phyloP scores from a whole-genome alignment of 208 protist species.

The Angomonas deanei region DNA sequence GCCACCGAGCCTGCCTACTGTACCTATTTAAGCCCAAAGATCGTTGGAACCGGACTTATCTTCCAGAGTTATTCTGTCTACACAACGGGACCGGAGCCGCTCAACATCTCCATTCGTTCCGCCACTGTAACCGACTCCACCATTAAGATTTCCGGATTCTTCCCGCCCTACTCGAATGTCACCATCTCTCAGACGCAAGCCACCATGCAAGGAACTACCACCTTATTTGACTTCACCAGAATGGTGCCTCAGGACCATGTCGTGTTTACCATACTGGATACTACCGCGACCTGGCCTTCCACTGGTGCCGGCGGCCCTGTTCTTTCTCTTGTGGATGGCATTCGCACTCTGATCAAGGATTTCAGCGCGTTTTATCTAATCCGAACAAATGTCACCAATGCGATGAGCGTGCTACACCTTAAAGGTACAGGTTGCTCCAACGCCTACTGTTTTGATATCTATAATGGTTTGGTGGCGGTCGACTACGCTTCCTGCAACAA shows the following conservation, averaged over 20 bases:
- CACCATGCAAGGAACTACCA: not conserved
- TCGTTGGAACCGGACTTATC: no score
- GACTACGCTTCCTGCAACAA: not conserved
- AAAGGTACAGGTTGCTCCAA: not conserved
- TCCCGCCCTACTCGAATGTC: not conserved
- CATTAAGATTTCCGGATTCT: not conserved
- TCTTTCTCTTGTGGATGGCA: not conserved
- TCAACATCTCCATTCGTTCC: not conserved
- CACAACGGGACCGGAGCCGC: no score
- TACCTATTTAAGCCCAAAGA: no score
- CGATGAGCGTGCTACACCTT: not conserved
- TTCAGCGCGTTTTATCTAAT: not conserved
- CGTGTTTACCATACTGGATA: not conserved
- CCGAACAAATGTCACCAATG: not conserved
- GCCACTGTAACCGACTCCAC: not conserved
- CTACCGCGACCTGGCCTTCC: not conserved
- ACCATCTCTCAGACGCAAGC: not conserved
- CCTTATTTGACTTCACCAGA: not conserved
- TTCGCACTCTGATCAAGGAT: not conserved
- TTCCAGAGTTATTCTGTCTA: no score
- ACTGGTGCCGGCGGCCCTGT: not conserved
- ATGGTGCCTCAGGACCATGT: not conserved
- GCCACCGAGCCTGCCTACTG: no score
- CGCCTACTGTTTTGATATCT: not conserved
- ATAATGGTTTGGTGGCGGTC: not conserved